A percentile compares a stretch with the other conserved stretches of the same genome.
Conservation (phyloP, 139 green algal species). For the Chlamydomonas incerta region DNA sequence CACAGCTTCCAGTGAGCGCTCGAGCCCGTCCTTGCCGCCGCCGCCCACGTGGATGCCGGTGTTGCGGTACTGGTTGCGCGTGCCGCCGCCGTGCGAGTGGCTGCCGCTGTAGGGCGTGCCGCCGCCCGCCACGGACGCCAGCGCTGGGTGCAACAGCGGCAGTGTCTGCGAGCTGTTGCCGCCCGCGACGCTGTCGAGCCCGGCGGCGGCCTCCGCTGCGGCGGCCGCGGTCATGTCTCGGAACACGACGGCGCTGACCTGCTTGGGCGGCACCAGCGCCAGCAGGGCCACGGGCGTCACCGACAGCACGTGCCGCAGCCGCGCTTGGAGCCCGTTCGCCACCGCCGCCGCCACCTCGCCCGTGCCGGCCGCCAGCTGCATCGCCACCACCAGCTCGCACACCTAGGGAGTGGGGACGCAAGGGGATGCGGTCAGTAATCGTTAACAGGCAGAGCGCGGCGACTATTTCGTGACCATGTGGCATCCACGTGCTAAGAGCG, state of each 20-base stretch:
- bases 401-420: neutral
- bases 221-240: constrained; percentile 8
- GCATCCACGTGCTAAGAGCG: too few species aligned
- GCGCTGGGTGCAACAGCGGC: constrained; percentile 33
- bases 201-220: neutral
- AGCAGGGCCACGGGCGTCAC: constrained; percentile 21
- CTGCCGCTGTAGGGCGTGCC: constrained; percentile 1
- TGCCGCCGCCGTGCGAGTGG: constrained; percentile 23
- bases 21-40: neutral
- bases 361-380: constrained; percentile 7
- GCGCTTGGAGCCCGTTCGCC: constrained; percentile 19
- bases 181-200: neutral
- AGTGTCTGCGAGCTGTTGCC: constrained; percentile 21
- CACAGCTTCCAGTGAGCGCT: too few species aligned
- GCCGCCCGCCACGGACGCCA: constrained; percentile 14
- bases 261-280: constrained; percentile 31
- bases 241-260: constrained; percentile 31
- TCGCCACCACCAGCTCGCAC: constrained; percentile 31
- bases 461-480: too few species aligned
- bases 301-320: constrained; percentile 8
- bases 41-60: constrained; percentile 13
- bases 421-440: too few species aligned
- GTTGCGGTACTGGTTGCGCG: neutral
- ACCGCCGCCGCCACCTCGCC: constrained; percentile 41
- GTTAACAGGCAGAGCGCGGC: too few species aligned